Base-by-base conservation (phyloP, 2,329 filamentous ascomycete species). In the Aureobasidium melanogenum region DNA sequence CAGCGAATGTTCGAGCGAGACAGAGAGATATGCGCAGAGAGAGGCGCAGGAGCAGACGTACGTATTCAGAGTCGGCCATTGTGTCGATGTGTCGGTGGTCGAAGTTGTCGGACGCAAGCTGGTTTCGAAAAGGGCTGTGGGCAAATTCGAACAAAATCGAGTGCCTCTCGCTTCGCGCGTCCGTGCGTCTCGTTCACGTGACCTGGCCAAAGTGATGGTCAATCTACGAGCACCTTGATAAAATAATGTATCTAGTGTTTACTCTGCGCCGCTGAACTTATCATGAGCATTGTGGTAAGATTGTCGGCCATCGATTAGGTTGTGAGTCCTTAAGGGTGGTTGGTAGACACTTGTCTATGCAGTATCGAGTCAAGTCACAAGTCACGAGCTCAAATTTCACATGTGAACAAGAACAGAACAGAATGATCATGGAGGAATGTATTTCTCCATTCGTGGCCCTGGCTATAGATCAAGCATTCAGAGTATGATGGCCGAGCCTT, bases 51-150 rank as follows among this genome's bases (percentile, higher is more conserved):
- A 69, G 68, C 67, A 67, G 71, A 88, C 88, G 80, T 84, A 92
- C 89, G 83, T 94, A 94, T 82, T 91, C 88, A 73, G 80, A 76
- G 84, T 93, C 89, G 86, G 89, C 89, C 89, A 93, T 93, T 82
- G 77, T 88, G 63, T 62, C 67, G 68, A 66, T 83, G 81, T 41
- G 72, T 77, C 44, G 44, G 68, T 74, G 69, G 74, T 62, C 60
- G 60, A 57, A 39, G 51, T 58, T 47, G 48, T 61, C 58, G 39
- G 43, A 59, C 56, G 56, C 56, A 59, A 56, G 56, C 56, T 58
- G 43, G 30, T 34, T 46, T 47, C 36, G 38, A 38, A 59, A 22
- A 22, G n/a, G 7, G 52, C 26, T 34, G 51, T 30, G 51, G 34
- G 44, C 44, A 48, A 50, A 59, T 39, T 50, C 43, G 56, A 57